Conservation (phyloP, 805 yeast species). For the Metschnikowia aberdeeniae region DNA sequence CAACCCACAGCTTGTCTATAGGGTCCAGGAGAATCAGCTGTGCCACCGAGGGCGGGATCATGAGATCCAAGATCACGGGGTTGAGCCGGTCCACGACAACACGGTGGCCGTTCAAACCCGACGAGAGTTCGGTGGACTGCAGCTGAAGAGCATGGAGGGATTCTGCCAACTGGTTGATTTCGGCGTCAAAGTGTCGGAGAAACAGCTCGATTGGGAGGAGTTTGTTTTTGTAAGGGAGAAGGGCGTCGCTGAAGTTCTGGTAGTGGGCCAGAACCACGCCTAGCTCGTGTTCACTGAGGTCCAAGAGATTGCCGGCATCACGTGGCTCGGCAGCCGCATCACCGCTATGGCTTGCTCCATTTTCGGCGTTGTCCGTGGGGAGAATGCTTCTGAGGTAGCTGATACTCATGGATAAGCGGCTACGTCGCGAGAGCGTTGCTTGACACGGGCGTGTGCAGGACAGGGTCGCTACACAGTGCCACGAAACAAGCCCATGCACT, state of each 20-base stretch:
- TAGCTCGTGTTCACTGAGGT: constrained; percentile 15
- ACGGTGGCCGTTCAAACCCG: constrained; percentile 26
- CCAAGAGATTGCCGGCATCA: constrained; percentile 1
- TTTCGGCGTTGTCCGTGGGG: constrained; percentile 6
- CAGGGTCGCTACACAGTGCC: no score
- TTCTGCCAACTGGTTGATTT: constrained; percentile 34
- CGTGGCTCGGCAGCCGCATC: not conserved
- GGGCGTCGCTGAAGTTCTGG: constrained; percentile 10
- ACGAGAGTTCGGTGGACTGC: constrained; percentile 29
- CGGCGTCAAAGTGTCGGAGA: constrained; percentile 52
- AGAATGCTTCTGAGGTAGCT: constrained; percentile 16
- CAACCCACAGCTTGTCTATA: constrained; percentile 61
- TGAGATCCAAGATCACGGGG: constrained; percentile 71
- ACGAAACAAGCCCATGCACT: no score
- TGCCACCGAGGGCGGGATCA: constrained; percentile 71
- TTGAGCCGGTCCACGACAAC: constrained; percentile 45
- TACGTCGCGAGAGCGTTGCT: not conserved
- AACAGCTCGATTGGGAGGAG: constrained; percentile 51
- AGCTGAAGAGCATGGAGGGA: constrained; percentile 31
- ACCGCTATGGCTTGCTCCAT: not conserved
- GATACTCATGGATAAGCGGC: constrained; percentile 10
- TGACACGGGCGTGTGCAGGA: no score
- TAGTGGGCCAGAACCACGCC: constrained; percentile 16
- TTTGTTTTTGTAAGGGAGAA: constrained; percentile 18
- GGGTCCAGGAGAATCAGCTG: constrained; percentile 54